Evolutionary conservation across 2,329 filamentous ascomycete genomes (phyloP).

Genomic region (Clonostachys chloroleuca): DNA sequence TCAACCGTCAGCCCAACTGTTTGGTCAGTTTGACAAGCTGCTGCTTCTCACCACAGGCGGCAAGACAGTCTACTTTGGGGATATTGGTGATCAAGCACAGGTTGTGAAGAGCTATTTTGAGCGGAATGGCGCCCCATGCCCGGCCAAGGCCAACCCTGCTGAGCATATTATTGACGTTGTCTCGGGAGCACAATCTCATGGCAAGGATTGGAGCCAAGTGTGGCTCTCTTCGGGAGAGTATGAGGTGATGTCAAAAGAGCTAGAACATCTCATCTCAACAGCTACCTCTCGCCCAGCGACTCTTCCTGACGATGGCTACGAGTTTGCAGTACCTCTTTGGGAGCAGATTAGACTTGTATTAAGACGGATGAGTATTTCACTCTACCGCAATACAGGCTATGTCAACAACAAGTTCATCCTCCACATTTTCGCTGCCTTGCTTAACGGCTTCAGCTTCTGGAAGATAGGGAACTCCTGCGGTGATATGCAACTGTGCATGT

Average conservation of each 20-base stretch:
- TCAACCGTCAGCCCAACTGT: conserved; percentile 89
- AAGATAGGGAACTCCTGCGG: conserved; percentile 45
- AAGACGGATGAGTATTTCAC: conserved; percentile 53
- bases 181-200: conserved; percentile 30
- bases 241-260: conserved; percentile 50
- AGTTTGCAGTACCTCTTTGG: conserved; percentile 67
- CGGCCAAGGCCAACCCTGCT: background rate
- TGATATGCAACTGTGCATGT: conserved; percentile 50
- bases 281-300: conserved; percentile 39
- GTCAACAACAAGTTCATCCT: conserved; percentile 58
- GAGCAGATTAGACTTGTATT: conserved; percentile 62
- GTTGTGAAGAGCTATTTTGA: conserved; percentile 55
- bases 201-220: conserved; percentile 62
- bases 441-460: conserved; percentile 61
- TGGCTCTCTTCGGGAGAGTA: conserved; percentile 62
- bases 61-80: conserved; percentile 75
- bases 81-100: conserved; percentile 59
- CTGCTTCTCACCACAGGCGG: conserved; percentile 76
- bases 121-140: conserved; percentile 40
- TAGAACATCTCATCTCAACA: conserved; percentile 55
- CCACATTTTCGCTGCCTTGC: conserved; percentile 48
- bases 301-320: conserved; percentile 47
- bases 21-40: conserved; percentile 82
- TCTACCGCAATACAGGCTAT: conserved; percentile 66
- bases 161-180: background rate